These are phyloP conservation scores for Diaporthe australafricana DNA, from an alignment of 2,329 filamentous ascomycete species.

Conservation along the genomic window DNA sequence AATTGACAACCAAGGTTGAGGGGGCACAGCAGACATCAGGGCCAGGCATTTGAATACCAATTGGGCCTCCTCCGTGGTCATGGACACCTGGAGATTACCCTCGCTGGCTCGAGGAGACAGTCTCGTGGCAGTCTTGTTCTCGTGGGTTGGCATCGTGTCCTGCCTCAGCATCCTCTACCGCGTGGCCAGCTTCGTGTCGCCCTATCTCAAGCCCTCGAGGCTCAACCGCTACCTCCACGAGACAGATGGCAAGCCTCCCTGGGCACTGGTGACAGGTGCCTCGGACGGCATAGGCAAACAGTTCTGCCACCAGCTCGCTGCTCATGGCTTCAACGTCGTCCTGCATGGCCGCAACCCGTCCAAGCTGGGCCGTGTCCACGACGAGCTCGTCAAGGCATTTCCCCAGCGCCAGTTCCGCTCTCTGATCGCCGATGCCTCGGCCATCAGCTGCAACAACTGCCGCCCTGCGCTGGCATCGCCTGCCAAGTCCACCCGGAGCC, in stretches of 20 bases:
- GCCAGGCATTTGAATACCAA: background rate
- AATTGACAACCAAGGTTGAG: too few species aligned
- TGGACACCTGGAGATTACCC: background rate
- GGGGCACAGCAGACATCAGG: too few species aligned
- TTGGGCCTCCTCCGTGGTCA: background rate
- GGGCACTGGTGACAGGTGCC: slow-evolving; percentile 64
- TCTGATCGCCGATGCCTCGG: slow-evolving; percentile 57
- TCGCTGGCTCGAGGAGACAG: slow-evolving; percentile 9
- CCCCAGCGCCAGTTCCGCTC: slow-evolving; percentile 53
- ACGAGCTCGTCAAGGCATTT: slow-evolving; percentile 51
- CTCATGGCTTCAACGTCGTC: slow-evolving; percentile 65
- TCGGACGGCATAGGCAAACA: slow-evolving; percentile 66
- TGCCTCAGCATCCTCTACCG: slow-evolving; percentile 37
- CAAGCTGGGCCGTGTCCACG: slow-evolving; percentile 58
- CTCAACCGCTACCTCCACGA: slow-evolving; percentile 42
- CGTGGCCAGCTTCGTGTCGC: slow-evolving; percentile 22
- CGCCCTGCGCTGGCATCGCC: slow-evolving; percentile 1
- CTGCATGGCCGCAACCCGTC: slow-evolving; percentile 65
- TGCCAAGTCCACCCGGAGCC: slow-evolving; percentile 12
- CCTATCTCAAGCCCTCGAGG: slow-evolving; percentile 35
- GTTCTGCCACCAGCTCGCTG: slow-evolving; percentile 63
- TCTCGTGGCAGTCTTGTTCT: background rate
- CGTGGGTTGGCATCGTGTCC: slow-evolving; percentile 19
- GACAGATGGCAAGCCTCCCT: slow-evolving; percentile 43
- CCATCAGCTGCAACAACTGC: slow-evolving; percentile 26